A percentile compares a stretch with the other conserved stretches of the same genome.
Evolutionary conservation across 495 filamentous ascomycete genomes (phyloP).

Genomic region (Lasiosphaeria hispida): DNA sequence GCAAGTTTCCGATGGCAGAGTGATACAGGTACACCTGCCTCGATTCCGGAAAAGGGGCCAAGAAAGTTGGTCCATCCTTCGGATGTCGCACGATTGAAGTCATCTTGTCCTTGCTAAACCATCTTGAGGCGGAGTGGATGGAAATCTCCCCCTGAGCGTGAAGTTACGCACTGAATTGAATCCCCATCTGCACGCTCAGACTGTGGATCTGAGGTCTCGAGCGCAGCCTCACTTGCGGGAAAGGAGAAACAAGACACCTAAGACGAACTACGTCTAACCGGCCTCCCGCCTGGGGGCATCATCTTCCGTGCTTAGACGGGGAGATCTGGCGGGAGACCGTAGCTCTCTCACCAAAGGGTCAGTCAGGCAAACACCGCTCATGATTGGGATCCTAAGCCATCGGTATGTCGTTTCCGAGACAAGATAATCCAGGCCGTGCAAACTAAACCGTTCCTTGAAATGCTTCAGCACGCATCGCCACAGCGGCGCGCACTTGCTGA

Average conservation of each 20-base stretch:
- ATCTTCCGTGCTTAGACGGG: neutral
- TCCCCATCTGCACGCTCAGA: slow-evolving; percentile 12
- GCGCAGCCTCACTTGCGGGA: neutral
- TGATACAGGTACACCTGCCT: too few relatives aligned
- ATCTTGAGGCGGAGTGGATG: neutral
- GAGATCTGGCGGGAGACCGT: neutral
- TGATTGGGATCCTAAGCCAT: too few relatives aligned
- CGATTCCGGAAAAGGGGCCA: too few relatives aligned
- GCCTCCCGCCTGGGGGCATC: neutral
- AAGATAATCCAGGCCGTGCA: too few relatives aligned
- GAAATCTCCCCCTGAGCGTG: neutral
- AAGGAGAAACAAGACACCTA: neutral
- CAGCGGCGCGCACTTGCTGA: too few relatives aligned
- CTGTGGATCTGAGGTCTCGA: neutral
- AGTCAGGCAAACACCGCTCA: neutral
- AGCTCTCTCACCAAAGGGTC: too few relatives aligned
- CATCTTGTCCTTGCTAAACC: neutral
- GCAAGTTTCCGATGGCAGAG: too few relatives aligned
- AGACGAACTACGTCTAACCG: slow-evolving; percentile 5
- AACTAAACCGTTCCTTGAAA: too few relatives aligned
- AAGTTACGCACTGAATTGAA: neutral
- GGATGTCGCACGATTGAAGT: neutral
- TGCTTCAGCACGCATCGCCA: too few relatives aligned
- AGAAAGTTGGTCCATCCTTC: too few relatives aligned
- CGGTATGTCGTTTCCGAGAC: too few relatives aligned